phyloP scores from a whole-genome alignment of 2,329 filamentous ascomycete genomes.

The Alternaria postmessia region DNA sequence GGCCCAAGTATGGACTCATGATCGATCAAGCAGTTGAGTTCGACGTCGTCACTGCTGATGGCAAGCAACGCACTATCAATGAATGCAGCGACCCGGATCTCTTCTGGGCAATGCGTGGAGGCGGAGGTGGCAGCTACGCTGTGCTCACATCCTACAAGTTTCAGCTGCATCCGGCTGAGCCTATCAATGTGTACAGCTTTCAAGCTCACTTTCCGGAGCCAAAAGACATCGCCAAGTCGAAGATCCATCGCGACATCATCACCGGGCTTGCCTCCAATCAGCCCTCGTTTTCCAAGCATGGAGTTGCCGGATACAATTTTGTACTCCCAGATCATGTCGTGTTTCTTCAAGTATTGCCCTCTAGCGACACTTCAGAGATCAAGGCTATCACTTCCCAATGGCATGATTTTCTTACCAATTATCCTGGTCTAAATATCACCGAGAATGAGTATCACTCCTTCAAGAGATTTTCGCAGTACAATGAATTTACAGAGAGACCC shows the following conservation, averaged over 20 bases:
- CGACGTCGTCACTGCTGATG: conserved; percentile 47
- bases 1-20: conserved; percentile 54
- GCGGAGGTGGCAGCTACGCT: conserved; percentile 48
- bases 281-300: conserved; percentile 36
- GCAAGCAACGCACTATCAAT: conserved; percentile 41
- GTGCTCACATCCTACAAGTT: conserved; percentile 50
- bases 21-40: conserved; percentile 49
- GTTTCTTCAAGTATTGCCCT: conserved; percentile 44
- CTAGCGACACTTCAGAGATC: conserved; percentile 34
- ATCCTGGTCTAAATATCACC: conserved; percentile 43
- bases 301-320: conserved; percentile 50
- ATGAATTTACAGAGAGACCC: conserved; percentile 39
- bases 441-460: conserved; percentile 46
- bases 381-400: conserved; percentile 40
- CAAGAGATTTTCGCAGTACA: conserved; percentile 42
- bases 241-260: conserved; percentile 43
- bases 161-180: conserved; percentile 43
- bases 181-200: conserved; percentile 49
- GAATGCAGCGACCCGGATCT: conserved; percentile 46
- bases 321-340: conserved; percentile 42
- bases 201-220: conserved; percentile 40
- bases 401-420: conserved; percentile 40
- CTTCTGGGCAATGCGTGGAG: conserved; percentile 50
- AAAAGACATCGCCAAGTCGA: conserved; percentile 40
- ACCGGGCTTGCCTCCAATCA: conserved; percentile 44